These are phyloP conservation scores for Mucor mucedo DNA, from an alignment of 371 early-diverging fungal species.

Conservation along the genomic window DNA sequence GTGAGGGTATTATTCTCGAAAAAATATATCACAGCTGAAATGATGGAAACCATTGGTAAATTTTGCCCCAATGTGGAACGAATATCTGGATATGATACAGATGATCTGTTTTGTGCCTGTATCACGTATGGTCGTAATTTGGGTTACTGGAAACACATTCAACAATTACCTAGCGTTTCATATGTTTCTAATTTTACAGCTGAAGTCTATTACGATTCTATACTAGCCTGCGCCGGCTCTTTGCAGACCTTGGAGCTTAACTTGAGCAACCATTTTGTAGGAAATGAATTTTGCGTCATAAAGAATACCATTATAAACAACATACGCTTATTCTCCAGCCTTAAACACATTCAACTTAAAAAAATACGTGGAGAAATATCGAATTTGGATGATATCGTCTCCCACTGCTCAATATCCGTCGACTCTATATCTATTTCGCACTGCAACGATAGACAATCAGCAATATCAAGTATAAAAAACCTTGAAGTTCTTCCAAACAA, in stretches of 20 bases:
- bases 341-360: background rate
- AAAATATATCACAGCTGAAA: background rate
- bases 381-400: background rate
- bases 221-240: background rate
- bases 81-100: constrained; percentile 1
- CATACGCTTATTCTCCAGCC: background rate
- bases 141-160: background rate
- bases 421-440: background rate
- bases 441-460: background rate
- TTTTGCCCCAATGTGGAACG: constrained; percentile 1
- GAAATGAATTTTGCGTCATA: too few relatives aligned
- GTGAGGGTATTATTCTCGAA: background rate
- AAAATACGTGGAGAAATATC: background rate
- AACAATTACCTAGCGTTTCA: background rate
- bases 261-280: background rate
- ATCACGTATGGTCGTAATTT: background rate
- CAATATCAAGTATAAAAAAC: background rate
- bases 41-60: background rate
- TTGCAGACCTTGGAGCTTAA: background rate
- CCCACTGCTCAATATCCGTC: background rate
- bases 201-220: background rate
- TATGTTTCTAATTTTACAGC: background rate
- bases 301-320: background rate
- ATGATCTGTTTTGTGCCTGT: background rate
- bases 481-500: background rate